Evolutionary conservation across 1,284 basidiomycete species (phyloP).

Genomic region (Cerrena zonata): DNA sequence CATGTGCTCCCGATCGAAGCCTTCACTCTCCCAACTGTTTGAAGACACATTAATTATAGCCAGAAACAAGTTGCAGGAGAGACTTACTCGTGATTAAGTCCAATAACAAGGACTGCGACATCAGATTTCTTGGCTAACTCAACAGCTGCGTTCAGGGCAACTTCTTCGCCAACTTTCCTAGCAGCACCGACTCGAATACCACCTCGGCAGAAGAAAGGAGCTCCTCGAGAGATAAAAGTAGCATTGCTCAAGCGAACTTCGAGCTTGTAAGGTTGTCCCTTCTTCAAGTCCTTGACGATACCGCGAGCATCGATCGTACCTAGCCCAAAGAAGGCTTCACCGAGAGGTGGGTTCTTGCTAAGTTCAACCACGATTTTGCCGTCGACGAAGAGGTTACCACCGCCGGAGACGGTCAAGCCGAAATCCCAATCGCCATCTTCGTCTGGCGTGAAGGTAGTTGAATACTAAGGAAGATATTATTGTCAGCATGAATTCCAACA

Average conservation of each 20-base stretch:
- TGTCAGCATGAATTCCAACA: constrained; percentile 48
- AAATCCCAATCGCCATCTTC: constrained; percentile 56
- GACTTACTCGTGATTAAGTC: constrained; percentile 51
- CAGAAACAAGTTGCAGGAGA: too few relatives aligned
- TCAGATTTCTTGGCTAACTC: constrained; percentile 58
- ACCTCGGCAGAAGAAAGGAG: constrained; percentile 12
- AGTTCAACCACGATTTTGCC: constrained; percentile 62
- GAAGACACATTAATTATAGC: not conserved
- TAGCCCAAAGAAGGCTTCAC: constrained; percentile 54
- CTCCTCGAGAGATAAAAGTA: constrained; percentile 27
- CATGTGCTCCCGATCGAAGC: constrained; percentile 51
- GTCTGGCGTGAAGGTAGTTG: constrained; percentile 38
- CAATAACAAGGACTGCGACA: constrained; percentile 45
- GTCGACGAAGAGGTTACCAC: constrained; percentile 57
- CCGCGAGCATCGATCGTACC: constrained; percentile 51
- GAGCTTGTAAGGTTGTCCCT: constrained; percentile 46
- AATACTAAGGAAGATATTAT: constrained; percentile 46
- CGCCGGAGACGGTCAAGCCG: constrained; percentile 56
- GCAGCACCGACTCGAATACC: constrained; percentile 54
- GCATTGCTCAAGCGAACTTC: constrained; percentile 60
- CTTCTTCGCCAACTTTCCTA: constrained; percentile 44
- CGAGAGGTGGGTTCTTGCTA: constrained; percentile 58
- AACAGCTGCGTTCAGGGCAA: constrained; percentile 51
- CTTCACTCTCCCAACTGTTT: constrained; percentile 58
- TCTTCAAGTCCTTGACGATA: constrained; percentile 38